These are phyloP conservation scores for Draba incana DNA, from an alignment of 345 rosid genomes.

Conservation along the genomic window DNA sequence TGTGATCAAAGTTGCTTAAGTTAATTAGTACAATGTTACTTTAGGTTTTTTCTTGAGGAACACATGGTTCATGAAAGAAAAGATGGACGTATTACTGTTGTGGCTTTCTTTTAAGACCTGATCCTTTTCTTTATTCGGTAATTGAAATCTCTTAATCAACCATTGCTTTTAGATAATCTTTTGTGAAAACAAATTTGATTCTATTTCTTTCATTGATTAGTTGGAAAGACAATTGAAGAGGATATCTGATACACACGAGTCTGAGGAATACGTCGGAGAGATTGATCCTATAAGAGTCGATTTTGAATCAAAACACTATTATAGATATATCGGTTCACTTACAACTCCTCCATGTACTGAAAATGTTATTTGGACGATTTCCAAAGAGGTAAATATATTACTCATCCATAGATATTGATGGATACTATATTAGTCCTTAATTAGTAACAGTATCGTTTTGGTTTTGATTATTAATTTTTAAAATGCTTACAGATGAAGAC, in stretches of 20 bases:
- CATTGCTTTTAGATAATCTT: not conserved
- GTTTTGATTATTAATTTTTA: not conserved
- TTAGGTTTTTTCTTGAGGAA: conserved; percentile 56
- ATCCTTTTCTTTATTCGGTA: conserved; percentile 64
- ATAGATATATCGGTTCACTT: conserved; percentile 84
- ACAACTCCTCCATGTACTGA: conserved; percentile 88
- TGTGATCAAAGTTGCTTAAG: no score
- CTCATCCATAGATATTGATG: not conserved
- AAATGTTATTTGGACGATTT: conserved; percentile 71
- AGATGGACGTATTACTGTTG: conserved; percentile 54
- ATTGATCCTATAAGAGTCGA: conserved; percentile 56
- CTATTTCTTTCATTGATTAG: conserved; percentile 36
- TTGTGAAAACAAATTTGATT: not conserved
- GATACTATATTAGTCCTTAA: not conserved
- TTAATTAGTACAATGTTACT: no score
- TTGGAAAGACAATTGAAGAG: conserved; percentile 43
- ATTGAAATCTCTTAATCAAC: not conserved
- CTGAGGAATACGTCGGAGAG: conserved; percentile 46
- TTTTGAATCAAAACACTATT: conserved; percentile 61
- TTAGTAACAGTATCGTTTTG: not conserved
- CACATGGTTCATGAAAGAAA: conserved; percentile 70
- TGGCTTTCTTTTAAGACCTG: conserved; percentile 55
- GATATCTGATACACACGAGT: conserved; percentile 42
- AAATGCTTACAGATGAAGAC: conserved; percentile 15
- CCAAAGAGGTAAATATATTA: conserved; percentile 52